A percentile compares a stretch with the other conserved stretches of the same genome.
These are phyloP conservation scores for Glycine latifolia DNA, from an alignment of 306 rosid species.

Conservation along the genomic window DNA sequence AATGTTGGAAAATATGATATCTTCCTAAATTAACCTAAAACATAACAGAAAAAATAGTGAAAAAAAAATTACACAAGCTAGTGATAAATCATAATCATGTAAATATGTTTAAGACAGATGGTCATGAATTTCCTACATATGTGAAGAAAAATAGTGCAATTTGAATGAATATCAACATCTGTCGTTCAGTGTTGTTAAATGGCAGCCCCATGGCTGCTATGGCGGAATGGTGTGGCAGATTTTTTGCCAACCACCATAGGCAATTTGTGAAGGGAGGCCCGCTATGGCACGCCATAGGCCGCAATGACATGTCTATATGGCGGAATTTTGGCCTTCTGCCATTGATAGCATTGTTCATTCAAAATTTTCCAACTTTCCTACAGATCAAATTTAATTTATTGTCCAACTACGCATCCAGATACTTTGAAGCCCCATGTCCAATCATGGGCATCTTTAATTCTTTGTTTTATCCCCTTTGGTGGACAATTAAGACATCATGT, in stretches of 20 bases:
- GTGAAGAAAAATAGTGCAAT: background rate
- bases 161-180: constrained; percentile 27
- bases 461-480: background rate
- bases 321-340: too few species aligned
- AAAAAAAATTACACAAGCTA: background rate
- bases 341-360: too few species aligned
- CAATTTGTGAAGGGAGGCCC: too few species aligned
- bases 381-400: constrained; percentile 23
- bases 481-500: background rate
- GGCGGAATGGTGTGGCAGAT: too few species aligned
- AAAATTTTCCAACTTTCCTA: background rate
- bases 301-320: too few species aligned
- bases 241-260: too few species aligned
- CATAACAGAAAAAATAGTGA: constrained; percentile 19
- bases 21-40: constrained; percentile 14
- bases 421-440: constrained; percentile 25
- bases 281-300: too few species aligned
- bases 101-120: background rate
- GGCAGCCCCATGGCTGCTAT: too few species aligned
- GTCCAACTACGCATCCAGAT: constrained; percentile 19
- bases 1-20: constrained; percentile 17
- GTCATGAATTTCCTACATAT: constrained; percentile 3
- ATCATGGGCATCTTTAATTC: background rate
- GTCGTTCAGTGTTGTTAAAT: too few species aligned
- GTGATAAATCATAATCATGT: constrained; percentile 24